Base-by-base conservation (phyloP, 306 rosid species). In the Dicorynia guianensis region DNA sequence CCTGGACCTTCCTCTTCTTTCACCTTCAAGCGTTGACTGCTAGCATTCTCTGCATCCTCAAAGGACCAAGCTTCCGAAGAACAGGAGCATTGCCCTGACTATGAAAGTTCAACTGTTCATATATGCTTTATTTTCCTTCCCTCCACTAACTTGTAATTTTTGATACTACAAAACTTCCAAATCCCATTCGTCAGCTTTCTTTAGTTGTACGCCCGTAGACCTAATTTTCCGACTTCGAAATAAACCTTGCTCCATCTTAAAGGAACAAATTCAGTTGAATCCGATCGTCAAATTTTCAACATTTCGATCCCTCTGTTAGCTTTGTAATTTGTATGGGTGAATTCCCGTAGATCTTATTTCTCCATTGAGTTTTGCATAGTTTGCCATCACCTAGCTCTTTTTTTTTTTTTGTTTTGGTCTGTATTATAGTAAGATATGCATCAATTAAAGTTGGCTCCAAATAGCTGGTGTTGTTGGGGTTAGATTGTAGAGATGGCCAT, bases 401-500 rank as follows among this genome's bases (percentile, higher is more conserved):
- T 47, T 4, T 1, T 67, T 33, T 67, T n/a, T n/a, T n/a, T n/a
- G n/a, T n/a, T n/a, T n/a, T n/a, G n/a, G 58, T 43, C 46, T 17
- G n/a, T 60, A 15, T 3, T 34, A 8, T 43, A 49, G 65, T 65
- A 39, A 38, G 62, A 52, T 75, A 63, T 49, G 42, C 39, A 39
- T 79, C n/a, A 17, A 12, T 11, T 17, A 20, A 36, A 48, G 58
- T 69, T 59, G n/a, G 18, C 56, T 77, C 69, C 67, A 34, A 71
- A 67, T 42, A 63, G 49, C 76, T 17, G 60, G 60, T 33, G 11
- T 66, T 78, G 69, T n/a, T n/a, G n/a, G 46, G 63, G 46, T 65
- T 20, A 6, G 55, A 55, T 57, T 73, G 25, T 38, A 62, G 81
- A 49, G 40, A 95, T 95, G 97, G 96, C 96, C 11, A 74, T 85